Evolutionary conservation across 495 filamentous ascomycete species (phyloP), one percentile per base, ranked within the genome.

Genomic region (Penicillium argentinense): DNA sequence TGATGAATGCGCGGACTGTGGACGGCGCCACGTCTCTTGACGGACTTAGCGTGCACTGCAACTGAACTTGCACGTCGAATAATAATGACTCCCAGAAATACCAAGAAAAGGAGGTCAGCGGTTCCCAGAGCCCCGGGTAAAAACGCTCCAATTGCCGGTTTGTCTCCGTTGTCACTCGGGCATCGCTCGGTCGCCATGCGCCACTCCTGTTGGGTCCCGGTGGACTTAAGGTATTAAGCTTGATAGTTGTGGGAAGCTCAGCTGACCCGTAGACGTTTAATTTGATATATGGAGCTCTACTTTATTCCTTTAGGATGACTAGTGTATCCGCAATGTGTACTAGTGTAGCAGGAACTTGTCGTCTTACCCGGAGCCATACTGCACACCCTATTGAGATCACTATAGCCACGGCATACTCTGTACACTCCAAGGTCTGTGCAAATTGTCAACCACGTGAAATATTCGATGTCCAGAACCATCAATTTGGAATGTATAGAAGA

Each of bases 211-310:
- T 29, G 18, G 32, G 16, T 39, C 27, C 22, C 16, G 16, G 16
- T 46, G 22, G 33, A 36, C 33, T 19, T 36, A 36, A 36, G 33
- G 33, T 36, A 36, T 36, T 36, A 36, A 36, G 33, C 33, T 36
- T 36, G 33, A 21, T 9, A 19, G 9, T 5, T 18, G 12, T 5
- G 11, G 17, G 21, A 36, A 18, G 33, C 33, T 18, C 33, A 36
- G 8, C 33, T 21, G 33, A 36, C 33, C 33, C 33, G n/a, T 36
- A 11, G 33, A 36, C 33, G 17, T 36, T 36, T 19, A 36, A 36
- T 36, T 36, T 9, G 17, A 36, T 3, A n/a, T n/a, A n/a, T n/a
- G n/a, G n/a, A n/a, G n/a, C n/a, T n/a, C n/a, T n/a, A 36, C 33
- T 7, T 36, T 12, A 19, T 36, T 36, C 25, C 25, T 26, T 5